Conservation (phyloP, 441 rosid genomes). For the Erodium trifolium region DNA sequence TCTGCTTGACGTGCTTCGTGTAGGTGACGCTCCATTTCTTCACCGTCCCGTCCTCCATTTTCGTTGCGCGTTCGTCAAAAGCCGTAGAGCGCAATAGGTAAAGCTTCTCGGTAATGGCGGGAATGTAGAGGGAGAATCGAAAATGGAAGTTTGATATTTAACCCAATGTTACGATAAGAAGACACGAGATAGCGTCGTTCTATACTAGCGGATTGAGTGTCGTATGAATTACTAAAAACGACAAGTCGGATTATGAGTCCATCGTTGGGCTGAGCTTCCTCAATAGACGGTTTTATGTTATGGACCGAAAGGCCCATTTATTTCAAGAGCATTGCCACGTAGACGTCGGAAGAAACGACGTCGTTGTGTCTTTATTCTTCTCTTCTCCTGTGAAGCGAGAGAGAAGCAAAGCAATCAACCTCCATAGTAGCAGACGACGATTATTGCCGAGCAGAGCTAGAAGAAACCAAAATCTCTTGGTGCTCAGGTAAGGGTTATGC, state of each 20-base stretch:
- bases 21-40: constrained; percentile 66
- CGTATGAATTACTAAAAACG: background rate
- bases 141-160: background rate
- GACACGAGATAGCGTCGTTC: background rate
- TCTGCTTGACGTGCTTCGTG: constrained; percentile 77
- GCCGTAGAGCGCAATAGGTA: no score
- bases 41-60: constrained; percentile 34
- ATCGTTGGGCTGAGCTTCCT: background rate
- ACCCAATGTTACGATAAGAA: background rate
- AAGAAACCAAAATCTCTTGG: background rate
- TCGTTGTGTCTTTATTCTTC: background rate
- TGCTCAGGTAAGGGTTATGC: no score
- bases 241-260: background rate
- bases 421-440: background rate
- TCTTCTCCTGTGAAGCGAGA: background rate
- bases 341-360: background rate
- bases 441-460: background rate
- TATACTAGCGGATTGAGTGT: background rate
- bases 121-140: background rate
- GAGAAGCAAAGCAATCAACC: background rate
- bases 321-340: background rate
- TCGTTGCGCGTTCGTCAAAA: background rate
- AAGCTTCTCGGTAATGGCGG: constrained; percentile 1
- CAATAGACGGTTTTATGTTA: no score
- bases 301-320: background rate